phyloP scores from a whole-genome alignment of 345 rosid species.

The Turritis glabra region DNA sequence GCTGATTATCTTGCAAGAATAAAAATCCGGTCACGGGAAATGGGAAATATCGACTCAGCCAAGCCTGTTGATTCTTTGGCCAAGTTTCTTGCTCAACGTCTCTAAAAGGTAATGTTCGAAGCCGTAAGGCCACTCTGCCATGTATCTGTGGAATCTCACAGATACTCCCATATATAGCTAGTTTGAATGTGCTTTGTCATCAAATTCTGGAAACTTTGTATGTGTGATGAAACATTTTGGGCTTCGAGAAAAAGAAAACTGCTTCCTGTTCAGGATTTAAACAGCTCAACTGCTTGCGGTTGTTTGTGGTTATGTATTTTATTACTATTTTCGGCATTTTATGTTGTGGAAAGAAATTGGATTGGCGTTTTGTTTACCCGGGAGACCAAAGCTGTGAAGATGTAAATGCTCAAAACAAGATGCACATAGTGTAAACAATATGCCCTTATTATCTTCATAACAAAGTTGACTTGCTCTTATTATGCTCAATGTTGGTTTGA shows the following conservation, averaged over 20 bases:
- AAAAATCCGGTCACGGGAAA: constrained; percentile 50
- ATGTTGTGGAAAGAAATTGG: no score
- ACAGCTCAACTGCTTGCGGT: constrained; percentile 4
- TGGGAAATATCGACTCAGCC: constrained; percentile 40
- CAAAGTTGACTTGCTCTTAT: no score
- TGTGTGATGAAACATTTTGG: background rate
- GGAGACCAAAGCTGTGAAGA: no score
- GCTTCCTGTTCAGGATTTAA: background rate
- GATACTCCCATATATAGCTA: background rate
- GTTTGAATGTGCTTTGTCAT: constrained; percentile 13
- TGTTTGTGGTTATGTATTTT: background rate
- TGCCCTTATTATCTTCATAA: no score
- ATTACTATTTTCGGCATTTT: no score
- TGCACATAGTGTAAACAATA: no score
- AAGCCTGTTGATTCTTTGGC: constrained; percentile 67
- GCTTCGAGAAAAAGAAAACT: background rate
- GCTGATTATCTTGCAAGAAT: constrained; percentile 87
- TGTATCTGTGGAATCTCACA: constrained; percentile 11
- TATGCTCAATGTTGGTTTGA: no score
- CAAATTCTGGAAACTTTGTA: background rate
- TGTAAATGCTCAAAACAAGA: no score
- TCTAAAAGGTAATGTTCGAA: constrained; percentile 39
- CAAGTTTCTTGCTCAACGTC: constrained; percentile 64
- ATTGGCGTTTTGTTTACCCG: no score
- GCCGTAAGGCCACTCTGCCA: constrained; percentile 68